These are phyloP conservation scores for Russula compacta DNA, from an alignment of 768 basidiomycete genomes.

Conservation along the genomic window DNA sequence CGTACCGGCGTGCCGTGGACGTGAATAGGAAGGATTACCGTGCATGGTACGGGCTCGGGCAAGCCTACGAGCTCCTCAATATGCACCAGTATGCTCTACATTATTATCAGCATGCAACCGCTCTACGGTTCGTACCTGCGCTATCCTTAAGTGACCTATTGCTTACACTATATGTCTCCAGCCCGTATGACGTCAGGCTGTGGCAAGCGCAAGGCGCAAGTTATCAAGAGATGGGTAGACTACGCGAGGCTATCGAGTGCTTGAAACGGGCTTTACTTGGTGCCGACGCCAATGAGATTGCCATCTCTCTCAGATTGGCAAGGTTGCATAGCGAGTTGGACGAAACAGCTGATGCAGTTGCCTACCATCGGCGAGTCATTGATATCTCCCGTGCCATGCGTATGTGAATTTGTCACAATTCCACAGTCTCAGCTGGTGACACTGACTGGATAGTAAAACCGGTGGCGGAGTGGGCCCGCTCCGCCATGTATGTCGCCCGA, in stretches of 20 bases:
- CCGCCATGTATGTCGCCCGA: slow-evolving; percentile 77
- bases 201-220: slow-evolving; percentile 94
- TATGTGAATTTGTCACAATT: slow-evolving; percentile 27
- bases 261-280: slow-evolving; percentile 82
- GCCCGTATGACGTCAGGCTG: slow-evolving; percentile 91
- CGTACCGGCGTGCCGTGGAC: slow-evolving; percentile 92
- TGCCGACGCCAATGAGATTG: slow-evolving; percentile 68
- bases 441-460: slow-evolving; percentile 43
- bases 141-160: background rate
- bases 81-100: slow-evolving; percentile 96
- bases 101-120: slow-evolving; percentile 94
- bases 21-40: slow-evolving; percentile 95
- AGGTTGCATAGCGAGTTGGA: slow-evolving; percentile 58
- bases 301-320: slow-evolving; percentile 66
- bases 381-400: slow-evolving; percentile 60
- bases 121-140: slow-evolving; percentile 53
- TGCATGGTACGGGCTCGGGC: slow-evolving; percentile 98
- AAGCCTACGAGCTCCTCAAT: slow-evolving; percentile 92
- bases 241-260: slow-evolving; percentile 84
- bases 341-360: slow-evolving; percentile 58
- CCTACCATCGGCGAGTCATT: slow-evolving; percentile 74
- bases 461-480: slow-evolving; percentile 72
- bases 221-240: slow-evolving; percentile 87
- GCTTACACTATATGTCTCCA: slow-evolving; percentile 25
- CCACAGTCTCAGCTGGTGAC: slow-evolving; percentile 7